Percentiles rank a stretch among this genome's conserved stretches.
These are phyloP conservation scores for Coemansia furcata DNA, from an alignment of 192 early-diverging fungal species.

Conservation along the genomic window DNA sequence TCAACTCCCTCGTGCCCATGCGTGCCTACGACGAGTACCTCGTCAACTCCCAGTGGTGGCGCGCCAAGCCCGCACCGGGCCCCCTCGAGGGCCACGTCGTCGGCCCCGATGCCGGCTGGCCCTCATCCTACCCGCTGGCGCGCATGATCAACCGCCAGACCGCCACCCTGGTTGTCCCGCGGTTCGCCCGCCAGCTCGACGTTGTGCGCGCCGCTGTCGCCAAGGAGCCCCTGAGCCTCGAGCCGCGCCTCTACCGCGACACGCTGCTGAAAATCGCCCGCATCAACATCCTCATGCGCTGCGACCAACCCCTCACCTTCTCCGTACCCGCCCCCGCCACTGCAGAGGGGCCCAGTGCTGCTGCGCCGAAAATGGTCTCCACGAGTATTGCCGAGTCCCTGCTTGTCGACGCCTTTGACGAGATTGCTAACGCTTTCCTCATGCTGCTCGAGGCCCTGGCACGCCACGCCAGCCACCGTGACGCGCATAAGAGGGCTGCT, in stretches of 20 bases:
- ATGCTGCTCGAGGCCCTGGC: constrained; percentile 49
- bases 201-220: constrained; percentile 37
- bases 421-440: constrained; percentile 35
- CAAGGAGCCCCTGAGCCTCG: constrained; percentile 50
- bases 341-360: neutral
- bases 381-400: neutral
- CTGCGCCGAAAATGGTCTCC: neutral
- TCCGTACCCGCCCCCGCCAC: neutral
- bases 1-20: constrained; percentile 52
- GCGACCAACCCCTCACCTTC: constrained; percentile 13
- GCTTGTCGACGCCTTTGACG: constrained; percentile 30
- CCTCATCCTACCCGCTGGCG: constrained; percentile 46
- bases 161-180: constrained; percentile 33
- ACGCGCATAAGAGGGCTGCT: constrained; percentile 33
- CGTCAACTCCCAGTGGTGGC: constrained; percentile 54
- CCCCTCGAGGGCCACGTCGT: constrained; percentile 11
- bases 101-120: constrained; percentile 30
- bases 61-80: neutral
- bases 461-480: constrained; percentile 45
- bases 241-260: constrained; percentile 53
- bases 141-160: constrained; percentile 45
- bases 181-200: constrained; percentile 45
- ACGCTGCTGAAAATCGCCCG: constrained; percentile 44
- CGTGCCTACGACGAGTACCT: constrained; percentile 52
- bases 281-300: constrained; percentile 26